Evolutionary conservation across 202 grass and related monocot species (phyloP).

Genomic region (Zoysia matrella): DNA sequence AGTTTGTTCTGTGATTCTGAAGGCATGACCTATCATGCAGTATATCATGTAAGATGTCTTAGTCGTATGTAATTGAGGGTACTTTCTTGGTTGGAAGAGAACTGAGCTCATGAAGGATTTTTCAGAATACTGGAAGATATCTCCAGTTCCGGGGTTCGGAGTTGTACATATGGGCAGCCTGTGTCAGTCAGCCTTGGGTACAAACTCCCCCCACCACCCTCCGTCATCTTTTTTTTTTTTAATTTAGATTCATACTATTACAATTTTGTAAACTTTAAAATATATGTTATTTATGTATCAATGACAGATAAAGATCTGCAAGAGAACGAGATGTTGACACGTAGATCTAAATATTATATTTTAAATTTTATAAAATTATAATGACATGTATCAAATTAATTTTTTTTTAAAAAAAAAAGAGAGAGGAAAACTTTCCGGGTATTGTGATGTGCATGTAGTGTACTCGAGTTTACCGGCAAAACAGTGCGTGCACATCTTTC

Average conservation of each 20-base stretch:
- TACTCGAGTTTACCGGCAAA: neutral
- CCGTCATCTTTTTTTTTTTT: no score
- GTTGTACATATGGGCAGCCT: neutral
- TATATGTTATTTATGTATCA: no score
- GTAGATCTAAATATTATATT: no score
- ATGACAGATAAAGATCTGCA: no score
- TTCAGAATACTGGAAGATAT: neutral
- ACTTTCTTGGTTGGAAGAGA: neutral
- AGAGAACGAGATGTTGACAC: no score
- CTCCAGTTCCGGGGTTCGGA: neutral
- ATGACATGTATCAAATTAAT: no score
- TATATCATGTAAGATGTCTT: neutral
- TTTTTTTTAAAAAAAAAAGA: no score
- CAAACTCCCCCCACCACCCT: no score
- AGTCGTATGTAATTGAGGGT: neutral
- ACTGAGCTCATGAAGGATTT: neutral
- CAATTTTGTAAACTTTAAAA: neutral
- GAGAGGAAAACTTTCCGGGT: no score
- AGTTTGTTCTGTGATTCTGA: neutral
- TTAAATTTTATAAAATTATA: no score
- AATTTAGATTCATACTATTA: no score
- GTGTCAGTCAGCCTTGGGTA: neutral
- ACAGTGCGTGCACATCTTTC: neutral
- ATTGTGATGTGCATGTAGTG: neutral
- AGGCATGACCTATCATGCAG: neutral